phyloP scores from a whole-genome alignment of 1,139 yeast species.

The Yamadazyma atlantica region DNA sequence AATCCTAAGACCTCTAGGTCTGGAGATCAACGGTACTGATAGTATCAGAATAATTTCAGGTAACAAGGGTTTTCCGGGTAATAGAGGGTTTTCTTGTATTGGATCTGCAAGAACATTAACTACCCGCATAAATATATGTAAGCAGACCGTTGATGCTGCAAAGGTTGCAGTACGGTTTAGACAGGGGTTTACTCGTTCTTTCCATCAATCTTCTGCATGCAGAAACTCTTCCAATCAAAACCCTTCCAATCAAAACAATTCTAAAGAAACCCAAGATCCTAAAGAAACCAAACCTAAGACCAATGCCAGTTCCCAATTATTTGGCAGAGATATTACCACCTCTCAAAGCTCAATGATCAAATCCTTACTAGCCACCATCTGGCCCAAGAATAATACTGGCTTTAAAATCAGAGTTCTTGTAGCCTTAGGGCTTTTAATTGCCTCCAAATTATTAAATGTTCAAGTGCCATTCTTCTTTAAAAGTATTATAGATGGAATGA shows the following conservation, averaged over 20 bases:
- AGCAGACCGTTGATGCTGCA: too few relatives aligned
- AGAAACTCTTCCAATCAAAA: background rate
- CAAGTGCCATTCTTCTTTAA: conserved; percentile 96
- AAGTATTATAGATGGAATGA: conserved; percentile 87
- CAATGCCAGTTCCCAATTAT: conserved; percentile 15
- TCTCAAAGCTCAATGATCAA: conserved; percentile 63
- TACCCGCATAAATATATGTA: too few relatives aligned
- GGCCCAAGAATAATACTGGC: conserved; percentile 81
- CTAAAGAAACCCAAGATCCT: background rate
- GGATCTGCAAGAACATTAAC: too few relatives aligned
- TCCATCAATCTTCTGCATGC: background rate
- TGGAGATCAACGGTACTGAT: too few relatives aligned
- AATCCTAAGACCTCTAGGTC: too few relatives aligned
- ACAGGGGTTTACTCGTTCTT: background rate
- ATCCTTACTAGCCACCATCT: conserved; percentile 70
- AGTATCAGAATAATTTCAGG: too few relatives aligned
- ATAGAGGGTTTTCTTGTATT: too few relatives aligned
- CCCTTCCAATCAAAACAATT: background rate
- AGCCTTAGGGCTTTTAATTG: conserved; percentile 71
- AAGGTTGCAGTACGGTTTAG: too few relatives aligned
- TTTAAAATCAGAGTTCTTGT: conserved; percentile 74
- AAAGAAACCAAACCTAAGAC: background rate
- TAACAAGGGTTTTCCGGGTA: too few relatives aligned
- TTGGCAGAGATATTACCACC: conserved; percentile 30
- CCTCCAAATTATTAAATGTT: conserved; percentile 82